Evolutionary conservation across 805 yeast genomes (phyloP), one percentile per base, ranked within the genome.

Genomic region (Suhomyces emberorum): DNA sequence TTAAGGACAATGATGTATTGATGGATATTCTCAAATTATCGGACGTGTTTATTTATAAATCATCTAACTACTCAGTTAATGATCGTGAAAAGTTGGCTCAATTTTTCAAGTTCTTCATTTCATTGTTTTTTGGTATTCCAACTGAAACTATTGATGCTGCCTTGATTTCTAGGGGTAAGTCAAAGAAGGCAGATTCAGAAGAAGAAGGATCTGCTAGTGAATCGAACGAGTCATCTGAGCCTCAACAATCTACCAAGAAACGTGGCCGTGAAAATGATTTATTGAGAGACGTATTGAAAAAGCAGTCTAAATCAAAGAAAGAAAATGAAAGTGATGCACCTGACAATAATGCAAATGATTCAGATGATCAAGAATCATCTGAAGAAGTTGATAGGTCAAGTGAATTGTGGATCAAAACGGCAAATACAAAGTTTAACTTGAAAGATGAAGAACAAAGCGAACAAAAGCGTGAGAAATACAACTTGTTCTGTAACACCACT

Each of bases 401-500:
- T 36, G 73, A 69, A 37, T 51, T 65, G 38, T 69, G 74, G 74
- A 67, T 69, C 37, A 57, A 61, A 31, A 59, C 73, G 2, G 48
- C 63, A 10, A 37, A 36, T 35, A 53, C 65, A 8, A 47, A 46
- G 35, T 57, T 57, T 34, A 50, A 62, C 4, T 48, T 61, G 31
- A 57, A 48, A 28, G 61, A 57, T 14, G 38, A 37, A 3, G 50
- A 49, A 4, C 45, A 37, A 20, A 32, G 44, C 10, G 40, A 46
- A 2, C 65, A 65, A 37, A 57, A 51, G 37, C 74, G 89, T 50
- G 68, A 66, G 20, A 75, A 70, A 32, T 88, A 66, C 68, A 89
- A 88, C 57, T 59, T 89, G 50, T 93, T 91, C 69, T 87, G 86
- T 43, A 89, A 91, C 60, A 82, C 96, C 4, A 81, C 89, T 39